A percentile compares a stretch with the other conserved stretches of the same genome.
Conservation (phyloP, 2,329 filamentous ascomycete genomes). For the Trichoderma guizhouense region DNA sequence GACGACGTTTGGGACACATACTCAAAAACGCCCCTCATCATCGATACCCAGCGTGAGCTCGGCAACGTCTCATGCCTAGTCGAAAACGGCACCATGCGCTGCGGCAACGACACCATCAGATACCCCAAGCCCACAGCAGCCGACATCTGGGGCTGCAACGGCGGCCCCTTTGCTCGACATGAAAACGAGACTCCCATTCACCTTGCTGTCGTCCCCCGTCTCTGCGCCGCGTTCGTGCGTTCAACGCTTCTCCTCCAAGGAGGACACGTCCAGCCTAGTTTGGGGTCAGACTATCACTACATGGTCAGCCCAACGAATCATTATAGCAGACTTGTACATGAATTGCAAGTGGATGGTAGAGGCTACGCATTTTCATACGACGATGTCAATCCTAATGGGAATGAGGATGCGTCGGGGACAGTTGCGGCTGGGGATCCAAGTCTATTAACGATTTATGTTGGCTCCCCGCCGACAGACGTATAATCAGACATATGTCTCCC, state of each 20-base stretch:
- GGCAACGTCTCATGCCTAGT: constrained; percentile 42
- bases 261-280: constrained; percentile 45
- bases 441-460: constrained; percentile 31
- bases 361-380: constrained; percentile 69
- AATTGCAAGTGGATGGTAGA: constrained; percentile 54
- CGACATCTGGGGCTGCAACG: constrained; percentile 52
- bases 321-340: constrained; percentile 59
- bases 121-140: constrained; percentile 42
- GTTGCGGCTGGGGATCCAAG: constrained; percentile 28
- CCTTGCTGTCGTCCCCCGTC: constrained; percentile 42
- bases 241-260: constrained; percentile 44
- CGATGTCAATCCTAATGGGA: constrained; percentile 58
- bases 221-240: constrained; percentile 52
- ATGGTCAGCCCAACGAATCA: constrained; percentile 46
- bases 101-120: constrained; percentile 40
- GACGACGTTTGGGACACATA: constrained; percentile 47
- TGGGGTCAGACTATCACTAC: constrained; percentile 43
- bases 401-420: constrained; percentile 47
- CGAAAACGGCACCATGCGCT: constrained; percentile 34
- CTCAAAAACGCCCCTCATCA: constrained; percentile 34
- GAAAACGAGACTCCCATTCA: constrained; percentile 39
- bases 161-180: constrained; percentile 42
- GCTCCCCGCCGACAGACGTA: constrained; percentile 12
- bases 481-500: constrained; percentile 55
- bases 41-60: constrained; percentile 41